Conservation (phyloP, 331 rosid species). For the Acacia pycnantha region DNA sequence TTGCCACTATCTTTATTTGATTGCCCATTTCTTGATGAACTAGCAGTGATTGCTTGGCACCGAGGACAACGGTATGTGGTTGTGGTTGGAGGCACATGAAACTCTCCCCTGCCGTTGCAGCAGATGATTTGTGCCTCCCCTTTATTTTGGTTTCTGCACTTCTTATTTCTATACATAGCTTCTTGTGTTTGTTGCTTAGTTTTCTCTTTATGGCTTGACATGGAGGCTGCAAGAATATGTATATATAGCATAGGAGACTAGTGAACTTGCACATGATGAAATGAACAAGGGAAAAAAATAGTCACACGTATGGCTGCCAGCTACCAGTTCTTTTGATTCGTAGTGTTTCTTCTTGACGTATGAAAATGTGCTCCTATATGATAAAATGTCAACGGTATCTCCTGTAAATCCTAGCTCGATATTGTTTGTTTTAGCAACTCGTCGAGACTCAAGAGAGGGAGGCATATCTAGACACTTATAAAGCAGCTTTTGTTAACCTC, state of each 20-base stretch:
- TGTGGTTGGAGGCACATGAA: background rate
- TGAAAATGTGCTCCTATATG: no score
- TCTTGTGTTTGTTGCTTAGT: background rate
- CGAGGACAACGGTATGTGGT: constrained; percentile 13
- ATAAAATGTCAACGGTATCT: no score
- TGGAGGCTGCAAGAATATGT: constrained; percentile 17
- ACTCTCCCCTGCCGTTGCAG: background rate
- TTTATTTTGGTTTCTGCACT: background rate
- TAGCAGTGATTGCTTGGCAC: background rate
- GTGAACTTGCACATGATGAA: background rate
- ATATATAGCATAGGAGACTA: background rate
- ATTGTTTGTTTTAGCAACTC: no score
- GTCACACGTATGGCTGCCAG: no score
- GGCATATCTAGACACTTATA: no score
- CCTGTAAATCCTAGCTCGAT: no score
- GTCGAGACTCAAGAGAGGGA: no score
- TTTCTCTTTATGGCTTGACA: background rate
- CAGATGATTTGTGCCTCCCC: constrained; percentile 8
- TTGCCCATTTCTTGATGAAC: background rate
- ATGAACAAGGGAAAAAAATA: background rate
- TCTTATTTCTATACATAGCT: background rate
- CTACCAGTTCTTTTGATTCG: background rate
- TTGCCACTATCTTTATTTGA: background rate
- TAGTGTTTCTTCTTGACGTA: background rate
- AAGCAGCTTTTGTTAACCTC: accelerated